These are phyloP conservation scores for Penicillium diatomitis DNA, from an alignment of 495 filamentous ascomycete genomes.

Conservation along the genomic window DNA sequence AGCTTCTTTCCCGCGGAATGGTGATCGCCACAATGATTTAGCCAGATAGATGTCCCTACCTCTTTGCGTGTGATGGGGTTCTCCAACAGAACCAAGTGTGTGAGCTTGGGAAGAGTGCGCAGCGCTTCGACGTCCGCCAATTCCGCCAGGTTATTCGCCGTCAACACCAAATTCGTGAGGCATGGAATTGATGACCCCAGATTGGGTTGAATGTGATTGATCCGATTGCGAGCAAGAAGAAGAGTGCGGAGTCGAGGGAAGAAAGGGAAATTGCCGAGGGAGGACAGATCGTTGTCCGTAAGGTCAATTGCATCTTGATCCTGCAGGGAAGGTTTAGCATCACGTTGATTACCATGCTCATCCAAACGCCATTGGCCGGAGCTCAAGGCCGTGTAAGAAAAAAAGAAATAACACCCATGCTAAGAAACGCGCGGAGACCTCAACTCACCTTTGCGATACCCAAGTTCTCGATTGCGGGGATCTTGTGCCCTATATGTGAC, in stretches of 20 bases:
- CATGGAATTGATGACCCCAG: slow-evolving; percentile 67
- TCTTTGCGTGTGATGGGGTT: slow-evolving; percentile 90
- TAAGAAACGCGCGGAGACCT: too few species aligned
- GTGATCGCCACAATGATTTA: too few species aligned
- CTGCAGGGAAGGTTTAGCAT: slow-evolving; percentile 17
- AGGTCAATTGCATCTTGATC: slow-evolving; percentile 93
- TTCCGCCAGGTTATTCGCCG: slow-evolving; percentile 66
- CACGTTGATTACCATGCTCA: too few species aligned
- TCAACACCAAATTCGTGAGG: slow-evolving; percentile 67
- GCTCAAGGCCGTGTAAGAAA: too few species aligned
- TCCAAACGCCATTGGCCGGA: too few species aligned
- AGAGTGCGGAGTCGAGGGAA: slow-evolving; percentile 79
- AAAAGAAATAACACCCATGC: too few species aligned
- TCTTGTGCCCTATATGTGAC: slow-evolving; percentile 81
- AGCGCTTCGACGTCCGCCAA: slow-evolving; percentile 84
- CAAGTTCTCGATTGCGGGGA: slow-evolving; percentile 95
- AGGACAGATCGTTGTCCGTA: slow-evolving; percentile 92
- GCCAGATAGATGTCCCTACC: slow-evolving; percentile 41
- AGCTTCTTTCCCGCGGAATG: too few species aligned
- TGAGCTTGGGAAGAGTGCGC: slow-evolving; percentile 55
- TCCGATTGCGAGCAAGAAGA: slow-evolving; percentile 80
- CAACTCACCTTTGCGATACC: slow-evolving; percentile 76
- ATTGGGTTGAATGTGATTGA: slow-evolving; percentile 66
- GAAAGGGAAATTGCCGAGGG: slow-evolving; percentile 88
- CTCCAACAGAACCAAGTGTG: slow-evolving; percentile 71